Evolutionary conservation across 176 grass and related monocot species (phyloP).

Genomic region (Lolium multiflorum): DNA sequence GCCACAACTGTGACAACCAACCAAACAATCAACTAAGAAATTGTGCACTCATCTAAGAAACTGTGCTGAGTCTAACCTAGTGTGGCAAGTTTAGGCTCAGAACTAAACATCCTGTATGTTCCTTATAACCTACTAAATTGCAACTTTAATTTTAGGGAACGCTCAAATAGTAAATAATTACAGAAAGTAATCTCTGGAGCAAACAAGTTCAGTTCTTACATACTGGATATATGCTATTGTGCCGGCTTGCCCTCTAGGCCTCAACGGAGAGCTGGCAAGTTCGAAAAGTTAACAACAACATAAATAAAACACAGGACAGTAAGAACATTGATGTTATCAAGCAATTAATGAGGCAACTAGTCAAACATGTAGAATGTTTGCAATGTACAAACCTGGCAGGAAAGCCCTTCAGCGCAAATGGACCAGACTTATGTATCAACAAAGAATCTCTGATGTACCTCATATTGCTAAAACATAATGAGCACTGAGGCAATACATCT

Average conservation of each 20-base stretch:
- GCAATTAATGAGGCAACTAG: not conserved
- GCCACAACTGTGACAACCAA: not conserved
- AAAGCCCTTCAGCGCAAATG: not conserved
- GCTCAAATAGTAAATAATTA: too few relatives aligned
- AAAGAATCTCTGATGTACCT: not conserved
- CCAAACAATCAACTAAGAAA: too few relatives aligned
- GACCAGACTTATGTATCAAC: not conserved
- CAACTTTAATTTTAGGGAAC: not conserved
- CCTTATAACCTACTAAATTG: not conserved
- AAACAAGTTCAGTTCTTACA: too few relatives aligned
- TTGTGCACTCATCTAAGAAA: not conserved
- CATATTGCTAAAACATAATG: not conserved
- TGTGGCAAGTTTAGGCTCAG: not conserved
- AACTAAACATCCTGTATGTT: not conserved
- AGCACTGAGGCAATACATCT: not conserved
- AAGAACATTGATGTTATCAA: not conserved
- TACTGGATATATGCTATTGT: too few relatives aligned
- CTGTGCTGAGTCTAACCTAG: not conserved
- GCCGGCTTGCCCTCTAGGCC: too few relatives aligned
- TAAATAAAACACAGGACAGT: not conserved
- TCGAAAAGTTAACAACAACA: too few relatives aligned
- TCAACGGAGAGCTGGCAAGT: too few relatives aligned
- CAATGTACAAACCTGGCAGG: not conserved
- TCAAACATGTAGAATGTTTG: not conserved
- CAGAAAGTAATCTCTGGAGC: too few relatives aligned